Percentiles rank a stretch among this genome's conserved stretches.
Evolutionary conservation across 164 flowering plant species (phyloP).

Genomic region (Kalanchoe fedtschenkoi): DNA sequence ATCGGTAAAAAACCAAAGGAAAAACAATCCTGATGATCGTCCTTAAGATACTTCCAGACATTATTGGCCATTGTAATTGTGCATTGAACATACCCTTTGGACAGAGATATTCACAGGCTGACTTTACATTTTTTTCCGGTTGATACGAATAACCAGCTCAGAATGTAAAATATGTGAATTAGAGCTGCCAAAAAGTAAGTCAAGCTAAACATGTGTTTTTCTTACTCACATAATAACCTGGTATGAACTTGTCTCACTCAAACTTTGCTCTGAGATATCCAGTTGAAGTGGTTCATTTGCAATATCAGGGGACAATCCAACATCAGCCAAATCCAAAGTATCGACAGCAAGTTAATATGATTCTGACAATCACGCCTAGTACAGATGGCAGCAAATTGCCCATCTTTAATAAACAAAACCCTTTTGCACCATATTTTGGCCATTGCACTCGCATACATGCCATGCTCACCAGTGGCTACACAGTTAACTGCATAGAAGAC

Average conservation of each 20-base stretch:
- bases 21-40: neutral
- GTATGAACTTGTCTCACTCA: slow-evolving; percentile 49
- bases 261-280: slow-evolving; percentile 68
- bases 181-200: neutral
- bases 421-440: slow-evolving; percentile 93
- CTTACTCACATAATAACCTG: slow-evolving; percentile 37
- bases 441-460: slow-evolving; percentile 91
- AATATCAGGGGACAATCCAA: slow-evolving; percentile 86
- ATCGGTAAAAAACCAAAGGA: neutral
- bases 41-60: too few species aligned
- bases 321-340: slow-evolving; percentile 80
- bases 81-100: too few species aligned
- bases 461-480: slow-evolving; percentile 91
- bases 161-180: too few species aligned
- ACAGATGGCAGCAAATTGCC: slow-evolving; percentile 88
- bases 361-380: slow-evolving; percentile 94
- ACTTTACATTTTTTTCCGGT: too few species aligned
- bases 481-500: slow-evolving; percentile 79
- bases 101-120: too few species aligned
- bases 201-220: neutral
- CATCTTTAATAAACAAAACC: slow-evolving; percentile 83
- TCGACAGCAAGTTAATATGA: slow-evolving; percentile 86
- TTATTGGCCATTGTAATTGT: too few species aligned
- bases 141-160: too few species aligned
- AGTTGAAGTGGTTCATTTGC: slow-evolving; percentile 83